A percentile compares a stretch with the other conserved stretches of the same genome.
Evolutionary conservation across 2,329 filamentous ascomycete genomes (phyloP).

Genomic region (Cytospora leucostoma): DNA sequence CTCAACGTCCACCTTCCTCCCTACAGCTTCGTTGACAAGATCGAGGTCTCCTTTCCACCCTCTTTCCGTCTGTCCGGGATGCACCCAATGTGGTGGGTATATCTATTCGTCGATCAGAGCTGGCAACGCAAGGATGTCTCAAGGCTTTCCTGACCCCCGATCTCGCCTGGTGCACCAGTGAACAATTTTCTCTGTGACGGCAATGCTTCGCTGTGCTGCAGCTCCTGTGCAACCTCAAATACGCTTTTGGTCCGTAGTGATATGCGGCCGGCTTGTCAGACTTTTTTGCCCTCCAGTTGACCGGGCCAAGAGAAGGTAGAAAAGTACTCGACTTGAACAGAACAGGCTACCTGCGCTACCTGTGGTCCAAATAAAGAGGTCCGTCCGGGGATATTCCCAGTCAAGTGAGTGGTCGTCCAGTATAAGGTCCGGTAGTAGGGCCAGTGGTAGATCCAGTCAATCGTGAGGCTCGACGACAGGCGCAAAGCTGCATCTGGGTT

Average conservation of each 20-base stretch:
- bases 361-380: background rate
- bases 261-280: slow-evolving; percentile 14
- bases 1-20: slow-evolving; percentile 20
- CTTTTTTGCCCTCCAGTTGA: slow-evolving; percentile 4
- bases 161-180: slow-evolving; percentile 5
- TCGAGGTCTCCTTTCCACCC: slow-evolving; percentile 11
- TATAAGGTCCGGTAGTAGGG: no score
- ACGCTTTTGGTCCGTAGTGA: slow-evolving; percentile 18
- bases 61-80: slow-evolving; percentile 9
- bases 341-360: background rate
- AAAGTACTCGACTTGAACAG: slow-evolving; percentile 6
- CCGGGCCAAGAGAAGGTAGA: background rate
- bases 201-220: slow-evolving; percentile 25
- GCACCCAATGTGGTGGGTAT: slow-evolving; percentile 14
- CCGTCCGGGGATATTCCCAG: no score
- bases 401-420: no score
- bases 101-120: slow-evolving; percentile 49
- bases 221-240: slow-evolving; percentile 24
- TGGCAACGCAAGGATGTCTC: slow-evolving; percentile 54
- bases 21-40: slow-evolving; percentile 14
- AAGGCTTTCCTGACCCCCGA: slow-evolving; percentile 19
- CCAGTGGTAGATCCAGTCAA: slow-evolving; percentile 1
- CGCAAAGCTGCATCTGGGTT: slow-evolving; percentile 21
- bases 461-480: slow-evolving; percentile 19
- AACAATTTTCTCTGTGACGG: slow-evolving; percentile 21